Percentiles rank a stretch among this genome's conserved stretches.
Evolutionary conservation across 2,329 filamentous ascomycete species (phyloP).

Genomic region (Diaporthe caulivora): DNA sequence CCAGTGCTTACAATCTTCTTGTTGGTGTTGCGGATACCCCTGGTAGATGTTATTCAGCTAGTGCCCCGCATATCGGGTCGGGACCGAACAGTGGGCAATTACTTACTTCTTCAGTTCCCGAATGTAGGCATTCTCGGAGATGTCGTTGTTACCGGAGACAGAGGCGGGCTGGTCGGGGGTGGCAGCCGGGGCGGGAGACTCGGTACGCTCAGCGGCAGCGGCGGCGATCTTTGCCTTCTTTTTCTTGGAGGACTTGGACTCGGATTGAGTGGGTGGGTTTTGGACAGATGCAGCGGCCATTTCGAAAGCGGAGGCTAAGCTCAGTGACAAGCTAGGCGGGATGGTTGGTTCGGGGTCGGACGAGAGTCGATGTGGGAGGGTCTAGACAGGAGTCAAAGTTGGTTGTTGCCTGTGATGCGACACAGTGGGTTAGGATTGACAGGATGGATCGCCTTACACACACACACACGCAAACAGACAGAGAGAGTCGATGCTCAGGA

Average conservation of each 20-base stretch:
- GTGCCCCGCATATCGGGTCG: not conserved
- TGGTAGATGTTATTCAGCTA: conserved; percentile 51
- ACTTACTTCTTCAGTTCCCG: conserved; percentile 91
- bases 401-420: not conserved
- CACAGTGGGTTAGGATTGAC: not conserved
- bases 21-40: conserved; percentile 89
- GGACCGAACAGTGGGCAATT: not conserved
- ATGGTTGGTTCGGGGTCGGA: not conserved
- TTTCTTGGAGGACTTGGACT: conserved; percentile 77
- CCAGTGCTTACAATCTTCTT: conserved; percentile 86
- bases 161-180: conserved; percentile 63
- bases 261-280: conserved; percentile 71
- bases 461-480: too few relatives aligned
- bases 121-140: conserved; percentile 81
- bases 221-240: conserved; percentile 70
- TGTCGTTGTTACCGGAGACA: conserved; percentile 66
- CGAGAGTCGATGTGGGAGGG: not conserved
- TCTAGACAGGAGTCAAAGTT: conserved; percentile 15
- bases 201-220: conserved; percentile 56
- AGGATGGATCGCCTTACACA: conserved; percentile 3
- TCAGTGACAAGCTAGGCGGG: conserved; percentile 25
- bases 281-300: conserved; percentile 76
- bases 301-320: conserved; percentile 41
- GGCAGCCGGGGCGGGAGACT: conserved; percentile 66
- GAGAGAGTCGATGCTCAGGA: not conserved